Evolutionary conservation across 2,329 filamentous ascomycete species (phyloP).

Genomic region (Sporothrix curviconia): DNA sequence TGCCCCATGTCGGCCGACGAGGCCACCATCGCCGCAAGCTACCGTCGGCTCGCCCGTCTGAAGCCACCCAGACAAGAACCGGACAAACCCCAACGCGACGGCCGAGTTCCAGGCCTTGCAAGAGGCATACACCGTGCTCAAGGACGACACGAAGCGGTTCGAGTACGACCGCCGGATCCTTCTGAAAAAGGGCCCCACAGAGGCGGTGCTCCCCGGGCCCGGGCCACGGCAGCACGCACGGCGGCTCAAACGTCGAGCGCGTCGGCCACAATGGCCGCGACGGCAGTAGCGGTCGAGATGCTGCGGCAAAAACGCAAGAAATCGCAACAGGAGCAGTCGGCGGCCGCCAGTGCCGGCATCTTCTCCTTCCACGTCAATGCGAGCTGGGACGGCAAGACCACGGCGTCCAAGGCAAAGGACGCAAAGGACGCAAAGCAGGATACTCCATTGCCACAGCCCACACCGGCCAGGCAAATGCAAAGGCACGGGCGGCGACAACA

Average conservation of each 20-base stretch:
- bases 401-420: too few relatives aligned
- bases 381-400: too few relatives aligned
- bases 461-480: too few relatives aligned
- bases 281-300: not conserved
- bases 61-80: constrained; percentile 25
- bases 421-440: too few relatives aligned
- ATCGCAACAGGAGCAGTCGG: not conserved
- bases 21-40: constrained; percentile 18
- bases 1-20: constrained; percentile 15
- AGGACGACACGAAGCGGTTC: constrained; percentile 12
- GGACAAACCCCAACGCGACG: constrained; percentile 21
- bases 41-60: constrained; percentile 21
- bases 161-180: constrained; percentile 13
- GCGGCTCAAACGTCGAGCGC: not conserved
- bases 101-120: constrained; percentile 23
- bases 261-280: not conserved
- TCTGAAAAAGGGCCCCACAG: not conserved
- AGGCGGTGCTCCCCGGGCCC: not conserved
- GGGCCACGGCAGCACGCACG: not conserved
- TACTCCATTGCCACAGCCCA: too few relatives aligned
- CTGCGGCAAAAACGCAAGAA: not conserved
- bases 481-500: too few relatives aligned
- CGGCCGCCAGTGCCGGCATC: not conserved
- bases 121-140: constrained; percentile 21
- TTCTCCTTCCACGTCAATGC: not conserved